Conservation (phyloP, 805 yeast species). For the Sugiyamaella smithiae region DNA sequence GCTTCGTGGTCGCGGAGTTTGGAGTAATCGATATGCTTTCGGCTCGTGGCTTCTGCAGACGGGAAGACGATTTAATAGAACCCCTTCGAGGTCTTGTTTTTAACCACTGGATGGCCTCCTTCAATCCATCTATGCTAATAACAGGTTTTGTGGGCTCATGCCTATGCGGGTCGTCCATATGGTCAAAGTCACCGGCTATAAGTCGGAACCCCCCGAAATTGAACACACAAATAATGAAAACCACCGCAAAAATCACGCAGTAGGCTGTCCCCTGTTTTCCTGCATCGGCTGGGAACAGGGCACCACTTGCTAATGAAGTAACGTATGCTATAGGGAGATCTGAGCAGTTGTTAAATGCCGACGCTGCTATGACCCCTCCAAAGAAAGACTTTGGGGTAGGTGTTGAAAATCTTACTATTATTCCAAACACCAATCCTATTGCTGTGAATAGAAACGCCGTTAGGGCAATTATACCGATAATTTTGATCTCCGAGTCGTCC, state of each 20-base stretch:
- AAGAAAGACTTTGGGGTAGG: slow-evolving; percentile 70
- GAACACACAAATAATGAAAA: slow-evolving; percentile 66
- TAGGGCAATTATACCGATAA: slow-evolving; percentile 61
- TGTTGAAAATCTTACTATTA: slow-evolving; percentile 44
- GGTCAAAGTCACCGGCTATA: slow-evolving; percentile 64
- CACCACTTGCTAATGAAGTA: slow-evolving; percentile 60
- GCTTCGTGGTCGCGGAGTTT: slow-evolving; percentile 3
- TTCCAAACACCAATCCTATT: slow-evolving; percentile 44
- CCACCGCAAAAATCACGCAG: slow-evolving; percentile 70
- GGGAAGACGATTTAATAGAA: neutral
- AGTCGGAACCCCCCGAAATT: slow-evolving; percentile 72
- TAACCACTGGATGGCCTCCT: neutral
- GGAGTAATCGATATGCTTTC: slow-evolving; percentile 6
- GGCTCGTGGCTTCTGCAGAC: neutral
- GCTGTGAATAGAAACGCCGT: slow-evolving; percentile 45
- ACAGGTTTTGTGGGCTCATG: slow-evolving; percentile 1
- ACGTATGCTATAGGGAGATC: slow-evolving; percentile 83
- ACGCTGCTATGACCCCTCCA: slow-evolving; percentile 72
- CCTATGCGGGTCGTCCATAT: slow-evolving; percentile 1
- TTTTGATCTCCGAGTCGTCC: slow-evolving; percentile 64
- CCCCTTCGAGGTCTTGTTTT: neutral
- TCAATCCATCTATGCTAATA: neutral
- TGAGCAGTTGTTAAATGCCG: slow-evolving; percentile 73
- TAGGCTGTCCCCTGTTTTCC: slow-evolving; percentile 80
- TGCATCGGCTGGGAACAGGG: slow-evolving; percentile 52